A percentile compares a stretch with the other conserved stretches of the same genome.
These are phyloP conservation scores for Eurotiales sp. DNA, from an alignment of 2,329 filamentous ascomycete species.

Conservation along the genomic window DNA sequence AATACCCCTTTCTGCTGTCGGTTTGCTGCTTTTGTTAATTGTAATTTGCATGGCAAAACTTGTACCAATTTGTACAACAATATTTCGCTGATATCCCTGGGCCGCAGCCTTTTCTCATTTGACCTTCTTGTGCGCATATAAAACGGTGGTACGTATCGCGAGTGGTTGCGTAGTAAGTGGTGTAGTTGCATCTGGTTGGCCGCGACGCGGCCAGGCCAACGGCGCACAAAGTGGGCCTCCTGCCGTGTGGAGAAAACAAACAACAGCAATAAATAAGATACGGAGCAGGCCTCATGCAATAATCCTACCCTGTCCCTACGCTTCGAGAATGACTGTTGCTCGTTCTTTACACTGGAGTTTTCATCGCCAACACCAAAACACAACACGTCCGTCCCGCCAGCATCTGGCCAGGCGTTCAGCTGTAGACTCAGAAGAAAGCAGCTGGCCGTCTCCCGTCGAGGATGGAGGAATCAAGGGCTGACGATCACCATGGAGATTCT, in stretches of 20 bases:
- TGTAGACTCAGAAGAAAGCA: background rate
- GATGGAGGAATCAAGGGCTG: conserved; percentile 3
- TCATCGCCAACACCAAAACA: background rate
- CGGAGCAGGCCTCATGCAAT: too few species aligned
- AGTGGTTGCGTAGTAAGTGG: too few species aligned
- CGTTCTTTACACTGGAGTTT: too few species aligned
- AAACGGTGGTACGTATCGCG: too few species aligned
- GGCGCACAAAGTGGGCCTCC: conserved; percentile 7
- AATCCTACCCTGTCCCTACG: background rate
- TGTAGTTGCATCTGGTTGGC: too few species aligned
- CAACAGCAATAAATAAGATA: conserved; percentile 1
- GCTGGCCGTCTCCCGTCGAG: background rate
- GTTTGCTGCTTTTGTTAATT: background rate
- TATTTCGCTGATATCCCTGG: background rate
- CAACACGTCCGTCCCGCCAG: background rate
- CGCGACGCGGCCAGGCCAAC: conserved; percentile 9
- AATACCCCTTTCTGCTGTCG: conserved; percentile 7
- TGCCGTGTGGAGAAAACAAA: conserved; percentile 17
- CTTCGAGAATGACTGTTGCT: too few species aligned
- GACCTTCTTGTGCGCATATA: too few species aligned
- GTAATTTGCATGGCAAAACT: background rate
- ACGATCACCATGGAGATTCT: background rate
- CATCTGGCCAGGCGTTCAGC: background rate
- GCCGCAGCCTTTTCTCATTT: too few species aligned
- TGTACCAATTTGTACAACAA: background rate